Conservation (phyloP, 2,329 filamentous ascomycete species). For the Clonostachys rosea region DNA sequence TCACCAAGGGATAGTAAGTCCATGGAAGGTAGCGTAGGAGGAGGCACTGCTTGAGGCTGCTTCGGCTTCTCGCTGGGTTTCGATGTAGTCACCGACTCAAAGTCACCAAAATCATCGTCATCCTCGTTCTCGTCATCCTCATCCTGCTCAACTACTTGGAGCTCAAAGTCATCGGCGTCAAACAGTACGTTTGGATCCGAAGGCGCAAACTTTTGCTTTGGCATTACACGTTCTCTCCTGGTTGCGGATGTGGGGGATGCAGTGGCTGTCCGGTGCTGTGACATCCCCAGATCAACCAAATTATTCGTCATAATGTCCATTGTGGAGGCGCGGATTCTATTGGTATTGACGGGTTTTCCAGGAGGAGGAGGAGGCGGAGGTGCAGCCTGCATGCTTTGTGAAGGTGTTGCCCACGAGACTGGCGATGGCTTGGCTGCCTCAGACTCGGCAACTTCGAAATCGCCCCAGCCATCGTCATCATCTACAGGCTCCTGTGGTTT, state of each 20-base stretch:
- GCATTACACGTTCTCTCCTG: slow-evolving; percentile 5
- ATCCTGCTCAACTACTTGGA: slow-evolving; percentile 30
- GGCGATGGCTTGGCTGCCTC: neutral
- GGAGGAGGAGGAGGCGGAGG: neutral
- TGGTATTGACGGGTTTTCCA: neutral
- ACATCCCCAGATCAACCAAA: slow-evolving; percentile 25
- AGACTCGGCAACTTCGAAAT: slow-evolving; percentile 58
- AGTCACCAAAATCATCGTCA: slow-evolving; percentile 56
- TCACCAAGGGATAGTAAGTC: slow-evolving; percentile 35
- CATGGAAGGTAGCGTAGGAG: slow-evolving; percentile 18
- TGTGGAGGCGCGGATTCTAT: slow-evolving; percentile 38
- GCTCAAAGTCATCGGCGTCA: slow-evolving; percentile 55
- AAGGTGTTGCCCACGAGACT: slow-evolving; percentile 6
- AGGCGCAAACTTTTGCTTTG: slow-evolving; percentile 13
- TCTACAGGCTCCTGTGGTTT: slow-evolving; percentile 24
- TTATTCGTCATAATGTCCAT: slow-evolving; percentile 50
- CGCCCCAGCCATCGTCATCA: slow-evolving; percentile 63
- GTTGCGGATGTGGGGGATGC: neutral
- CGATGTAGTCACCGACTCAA: slow-evolving; percentile 38
- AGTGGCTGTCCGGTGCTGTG: neutral
- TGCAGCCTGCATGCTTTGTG: neutral
- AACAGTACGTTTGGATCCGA: slow-evolving; percentile 56
- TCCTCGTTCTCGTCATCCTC: slow-evolving; percentile 41
- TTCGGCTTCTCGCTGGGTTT: slow-evolving; percentile 2
- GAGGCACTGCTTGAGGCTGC: slow-evolving; percentile 9